Evolutionary conservation across 2,329 filamentous ascomycete genomes (phyloP), one percentile per base, ranked within the genome.

Genomic region (Drechslerella dactyloides): DNA sequence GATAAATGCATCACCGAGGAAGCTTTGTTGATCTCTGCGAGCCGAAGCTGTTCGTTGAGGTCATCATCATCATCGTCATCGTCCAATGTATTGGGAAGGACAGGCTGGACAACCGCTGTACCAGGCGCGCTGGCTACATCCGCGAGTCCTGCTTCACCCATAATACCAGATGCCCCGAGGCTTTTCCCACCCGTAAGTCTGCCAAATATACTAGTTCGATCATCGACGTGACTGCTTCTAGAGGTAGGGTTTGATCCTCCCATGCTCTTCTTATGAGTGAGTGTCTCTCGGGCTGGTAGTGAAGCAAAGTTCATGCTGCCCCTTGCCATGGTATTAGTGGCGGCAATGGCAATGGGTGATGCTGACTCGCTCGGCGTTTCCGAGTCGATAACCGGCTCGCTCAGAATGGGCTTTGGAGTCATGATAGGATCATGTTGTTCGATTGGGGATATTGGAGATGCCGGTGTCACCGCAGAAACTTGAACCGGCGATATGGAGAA

Each of bases 231-330:
- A 77, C 91, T 96, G 5, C 87, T 90, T 70, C 90, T 84, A 21
- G 91, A 93, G 55, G 90, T 84, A 19, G 85, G 84, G 27, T 58
- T 70, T 11, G 52, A 35, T 50, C 84, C 79, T 15, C 88, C 92
- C 77, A 92, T 86, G 78, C 90, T 96, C 81, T 93, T 93, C 79
- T 96, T 96, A 15, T 86, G 86, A 33, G 87, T 87, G 58, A 97
- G 82, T 37, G 93, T 93, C 77, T 97, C 93, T 73, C 94, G 86
- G 1, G 93, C 93, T 30, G 94, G 94, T 11, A 99, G 83, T 17
- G 94, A 91, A 40, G 94, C 91, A 81, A 99, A 97, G 69, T 90
- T 96, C 70, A 99, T 84, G 78, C 93, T 97, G 80, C 93, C 96
- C 83, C 97, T 97, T 2, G 62, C 46, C 30, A 73, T 55, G 13